Percentiles rank a stretch among this genome's conserved stretches.
phyloP scores from a whole-genome alignment of 148 eudicot species.

The Fagopyrum homotropicum region DNA sequence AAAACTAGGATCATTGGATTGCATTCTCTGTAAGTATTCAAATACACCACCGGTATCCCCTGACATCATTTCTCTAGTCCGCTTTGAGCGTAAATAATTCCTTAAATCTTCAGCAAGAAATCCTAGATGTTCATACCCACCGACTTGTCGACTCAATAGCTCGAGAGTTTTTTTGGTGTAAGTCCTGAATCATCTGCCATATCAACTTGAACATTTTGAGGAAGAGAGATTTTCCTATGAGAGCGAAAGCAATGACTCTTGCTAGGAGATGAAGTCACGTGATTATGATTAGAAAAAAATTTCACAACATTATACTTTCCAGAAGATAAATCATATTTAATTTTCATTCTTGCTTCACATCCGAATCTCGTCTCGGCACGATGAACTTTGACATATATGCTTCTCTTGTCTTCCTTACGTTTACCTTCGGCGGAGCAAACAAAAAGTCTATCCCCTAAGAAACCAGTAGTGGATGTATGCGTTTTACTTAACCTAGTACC shows the following conservation, averaged over 20 bases:
- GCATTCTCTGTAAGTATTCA: slow-evolving; percentile 51
- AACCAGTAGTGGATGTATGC: no score
- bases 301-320: not conserved
- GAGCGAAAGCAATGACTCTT: not conserved
- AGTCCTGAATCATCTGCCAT: not conserved
- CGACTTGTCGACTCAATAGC: not conserved
- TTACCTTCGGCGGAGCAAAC: no score
- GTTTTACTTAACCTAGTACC: no score
- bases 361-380: not conserved
- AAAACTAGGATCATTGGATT: slow-evolving; percentile 51
- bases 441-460: no score
- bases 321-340: not conserved
- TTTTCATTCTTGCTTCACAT: not conserved
- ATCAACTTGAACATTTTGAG: not conserved
- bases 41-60: slow-evolving; percentile 50
- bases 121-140: slow-evolving; percentile 23
- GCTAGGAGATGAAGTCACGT: not conserved
- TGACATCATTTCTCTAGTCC: slow-evolving; percentile 30
- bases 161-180: not conserved
- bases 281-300: not conserved
- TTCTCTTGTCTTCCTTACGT: no score
- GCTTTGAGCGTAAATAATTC: slow-evolving; percentile 24
- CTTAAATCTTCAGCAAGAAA: slow-evolving; percentile 31
- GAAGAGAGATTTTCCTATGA: not conserved
- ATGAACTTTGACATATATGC: no score